Percentiles rank a stretch among this genome's conserved stretches.
Evolutionary conservation across 345 rosid species (phyloP).

Genomic region (Turnera subulata): DNA sequence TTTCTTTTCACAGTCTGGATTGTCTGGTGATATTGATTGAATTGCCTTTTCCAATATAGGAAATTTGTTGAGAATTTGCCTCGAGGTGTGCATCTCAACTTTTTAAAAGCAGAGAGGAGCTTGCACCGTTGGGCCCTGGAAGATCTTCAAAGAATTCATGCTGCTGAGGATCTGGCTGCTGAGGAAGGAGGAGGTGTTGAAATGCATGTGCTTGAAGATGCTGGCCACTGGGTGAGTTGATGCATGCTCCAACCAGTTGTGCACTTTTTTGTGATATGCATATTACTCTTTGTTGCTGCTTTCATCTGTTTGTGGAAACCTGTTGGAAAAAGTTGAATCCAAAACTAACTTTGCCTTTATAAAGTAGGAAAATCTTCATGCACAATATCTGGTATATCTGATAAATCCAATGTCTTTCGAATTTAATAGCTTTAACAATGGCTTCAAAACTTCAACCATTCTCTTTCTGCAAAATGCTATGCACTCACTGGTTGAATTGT

Average conservation of each 20-base stretch:
- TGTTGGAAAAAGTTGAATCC: no score
- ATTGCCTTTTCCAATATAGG: slow-evolving; percentile 35
- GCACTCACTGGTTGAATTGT: no score
- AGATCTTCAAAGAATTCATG: slow-evolving; percentile 91
- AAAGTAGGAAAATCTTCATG: no score
- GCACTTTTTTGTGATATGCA: no score
- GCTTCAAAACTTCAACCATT: no score
- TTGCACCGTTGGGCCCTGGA: slow-evolving; percentile 93
- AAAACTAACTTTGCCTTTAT: no score
- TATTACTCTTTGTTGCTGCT: no score
- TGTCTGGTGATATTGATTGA: neutral
- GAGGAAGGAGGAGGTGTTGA: slow-evolving; percentile 90
- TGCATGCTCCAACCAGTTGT: slow-evolving; percentile 5
- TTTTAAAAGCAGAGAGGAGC: slow-evolving; percentile 94
- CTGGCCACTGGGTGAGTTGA: slow-evolving; percentile 84
- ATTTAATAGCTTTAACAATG: no score
- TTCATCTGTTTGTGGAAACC: no score
- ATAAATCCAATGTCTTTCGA: no score
- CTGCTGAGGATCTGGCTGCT: slow-evolving; percentile 79
- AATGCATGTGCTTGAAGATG: slow-evolving; percentile 97
- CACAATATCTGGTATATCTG: no score
- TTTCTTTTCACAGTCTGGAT: neutral
- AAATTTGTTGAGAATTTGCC: slow-evolving; percentile 81
- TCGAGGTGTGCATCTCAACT: slow-evolving; percentile 81
- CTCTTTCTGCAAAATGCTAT: no score